Evolutionary conservation across 495 filamentous ascomycete species (phyloP).

Genomic region (Penicillium cosmopolitanum): DNA sequence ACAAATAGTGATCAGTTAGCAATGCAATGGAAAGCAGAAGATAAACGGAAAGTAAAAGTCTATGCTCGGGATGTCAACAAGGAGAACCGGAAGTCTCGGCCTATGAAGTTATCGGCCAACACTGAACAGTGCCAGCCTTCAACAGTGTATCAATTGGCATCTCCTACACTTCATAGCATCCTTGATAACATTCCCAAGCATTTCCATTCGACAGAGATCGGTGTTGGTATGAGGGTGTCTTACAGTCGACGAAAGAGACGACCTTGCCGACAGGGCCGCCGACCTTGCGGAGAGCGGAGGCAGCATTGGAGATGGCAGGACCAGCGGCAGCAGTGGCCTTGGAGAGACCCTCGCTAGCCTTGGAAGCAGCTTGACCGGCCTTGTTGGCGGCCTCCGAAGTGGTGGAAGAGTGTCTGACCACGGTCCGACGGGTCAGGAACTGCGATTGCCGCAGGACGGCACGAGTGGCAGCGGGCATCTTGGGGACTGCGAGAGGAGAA

Average conservation of each 20-base stretch:
- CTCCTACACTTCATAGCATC: neutral
- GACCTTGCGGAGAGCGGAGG: conserved; percentile 70
- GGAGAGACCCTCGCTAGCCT: conserved; percentile 85
- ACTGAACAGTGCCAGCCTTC: conserved; percentile 6
- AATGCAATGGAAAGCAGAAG: conserved; percentile 11
- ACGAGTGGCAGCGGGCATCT: conserved; percentile 57
- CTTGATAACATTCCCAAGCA: neutral
- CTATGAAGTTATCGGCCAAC: neutral
- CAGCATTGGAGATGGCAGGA: conserved; percentile 71
- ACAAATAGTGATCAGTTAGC: conserved; percentile 33
- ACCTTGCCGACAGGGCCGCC: conserved; percentile 84
- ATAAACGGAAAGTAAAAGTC: conserved; percentile 3
- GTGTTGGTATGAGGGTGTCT: conserved; percentile 40
- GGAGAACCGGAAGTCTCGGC: conserved; percentile 14
- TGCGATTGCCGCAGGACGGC: conserved; percentile 65
- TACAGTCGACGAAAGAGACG: conserved; percentile 85
- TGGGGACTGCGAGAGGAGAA: conserved; percentile 38
- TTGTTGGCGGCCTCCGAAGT: conserved; percentile 71
- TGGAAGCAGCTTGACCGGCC: conserved; percentile 68
- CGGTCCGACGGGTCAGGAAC: conserved; percentile 59
- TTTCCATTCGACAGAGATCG: conserved; percentile 3
- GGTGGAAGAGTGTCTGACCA: conserved; percentile 65
- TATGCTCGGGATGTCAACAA: conserved; percentile 26
- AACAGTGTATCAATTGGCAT: conserved; percentile 16
- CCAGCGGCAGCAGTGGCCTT: conserved; percentile 80